phyloP scores from a whole-genome alignment of 306 rosid species.

The Astragalus glycyphyllos region DNA sequence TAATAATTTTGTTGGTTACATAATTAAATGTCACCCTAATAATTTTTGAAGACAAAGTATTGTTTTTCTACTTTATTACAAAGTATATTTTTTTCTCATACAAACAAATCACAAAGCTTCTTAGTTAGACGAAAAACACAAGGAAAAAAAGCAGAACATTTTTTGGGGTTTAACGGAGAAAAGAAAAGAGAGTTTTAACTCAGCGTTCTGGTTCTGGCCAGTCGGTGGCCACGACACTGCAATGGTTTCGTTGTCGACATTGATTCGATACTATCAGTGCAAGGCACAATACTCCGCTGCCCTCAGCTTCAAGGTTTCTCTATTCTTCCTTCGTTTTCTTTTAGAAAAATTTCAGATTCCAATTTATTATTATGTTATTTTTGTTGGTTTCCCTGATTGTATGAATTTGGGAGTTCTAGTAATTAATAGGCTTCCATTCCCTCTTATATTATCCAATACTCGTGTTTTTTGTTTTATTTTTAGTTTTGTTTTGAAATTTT shows the following conservation, averaged over 20 bases:
- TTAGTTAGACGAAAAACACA: too few species aligned
- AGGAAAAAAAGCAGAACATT: too few species aligned
- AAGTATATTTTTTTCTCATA: too few species aligned
- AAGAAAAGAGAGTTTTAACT: background rate
- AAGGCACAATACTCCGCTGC: conserved; percentile 64
- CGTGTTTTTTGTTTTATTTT: background rate
- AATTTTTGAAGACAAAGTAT: too few species aligned
- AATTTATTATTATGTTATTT: conserved; percentile 8
- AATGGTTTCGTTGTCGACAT: conserved; percentile 68
- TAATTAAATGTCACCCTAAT: too few species aligned
- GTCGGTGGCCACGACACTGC: conserved; percentile 19
- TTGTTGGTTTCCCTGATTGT: conserved; percentile 9
- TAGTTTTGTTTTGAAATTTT: background rate
- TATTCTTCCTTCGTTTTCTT: background rate
- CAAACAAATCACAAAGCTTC: too few species aligned
- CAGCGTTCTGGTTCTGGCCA: background rate
- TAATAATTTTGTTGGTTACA: too few species aligned
- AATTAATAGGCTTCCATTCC: background rate
- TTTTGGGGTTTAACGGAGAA: conserved; percentile 1
- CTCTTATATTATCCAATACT: background rate
- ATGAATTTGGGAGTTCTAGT: background rate
- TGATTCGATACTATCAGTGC: conserved; percentile 63
- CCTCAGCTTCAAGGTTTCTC: conserved; percentile 66
- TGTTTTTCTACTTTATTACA: too few species aligned
- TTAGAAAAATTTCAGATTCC: background rate